These are phyloP conservation scores for Royoungia palumana DNA, from an alignment of 768 basidiomycete species.

Conservation along the genomic window DNA sequence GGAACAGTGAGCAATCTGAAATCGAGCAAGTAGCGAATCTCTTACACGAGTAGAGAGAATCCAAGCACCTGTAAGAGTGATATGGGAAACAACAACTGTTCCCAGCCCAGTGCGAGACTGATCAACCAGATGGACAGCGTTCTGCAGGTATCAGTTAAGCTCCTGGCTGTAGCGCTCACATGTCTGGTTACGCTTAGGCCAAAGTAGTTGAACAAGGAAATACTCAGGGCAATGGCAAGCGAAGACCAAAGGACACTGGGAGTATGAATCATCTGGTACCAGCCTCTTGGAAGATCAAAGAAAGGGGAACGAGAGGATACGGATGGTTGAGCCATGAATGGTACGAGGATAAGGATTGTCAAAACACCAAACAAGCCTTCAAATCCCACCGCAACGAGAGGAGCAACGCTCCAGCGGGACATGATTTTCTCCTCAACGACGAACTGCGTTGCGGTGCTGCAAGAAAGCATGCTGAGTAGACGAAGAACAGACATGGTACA, in stretches of 20 bases:
- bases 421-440: conserved; percentile 98
- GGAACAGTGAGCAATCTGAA: conserved; percentile 9
- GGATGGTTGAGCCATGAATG: conserved; percentile 70
- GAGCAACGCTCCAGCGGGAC: conserved; percentile 79
- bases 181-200: conserved; percentile 90
- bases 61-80: conserved; percentile 80
- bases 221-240: conserved; percentile 70
- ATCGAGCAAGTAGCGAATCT: conserved; percentile 21
- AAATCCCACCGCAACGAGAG: conserved; percentile 89
- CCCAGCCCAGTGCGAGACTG: conserved; percentile 88
- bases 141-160: conserved; percentile 90
- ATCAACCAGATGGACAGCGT: conserved; percentile 96
- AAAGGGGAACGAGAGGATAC: conserved; percentile 61
- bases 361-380: conserved; percentile 91
- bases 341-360: conserved; percentile 76
- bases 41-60: conserved; percentile 88
- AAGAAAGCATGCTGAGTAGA: conserved; percentile 6
- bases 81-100: conserved; percentile 75
- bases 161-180: conserved; percentile 90
- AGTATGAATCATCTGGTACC: conserved; percentile 81
- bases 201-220: conserved; percentile 84
- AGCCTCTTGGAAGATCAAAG: conserved; percentile 89
- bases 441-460: conserved; percentile 85
- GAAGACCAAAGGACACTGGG: conserved; percentile 67
- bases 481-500: neutral